phyloP scores from a whole-genome alignment of 164 flowering plant genomes.

The Umbellularia californica region DNA sequence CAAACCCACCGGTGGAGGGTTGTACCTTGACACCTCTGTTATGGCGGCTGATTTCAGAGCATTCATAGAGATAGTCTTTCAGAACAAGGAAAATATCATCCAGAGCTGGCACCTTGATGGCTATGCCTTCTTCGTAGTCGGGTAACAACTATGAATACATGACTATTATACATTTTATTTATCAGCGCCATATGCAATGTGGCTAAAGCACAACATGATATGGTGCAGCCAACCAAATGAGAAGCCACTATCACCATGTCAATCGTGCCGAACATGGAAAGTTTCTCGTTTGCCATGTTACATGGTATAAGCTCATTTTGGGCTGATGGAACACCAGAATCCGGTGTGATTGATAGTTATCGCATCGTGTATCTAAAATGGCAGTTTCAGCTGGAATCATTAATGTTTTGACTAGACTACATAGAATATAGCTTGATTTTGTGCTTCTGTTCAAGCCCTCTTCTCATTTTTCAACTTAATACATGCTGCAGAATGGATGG shows the following conservation, averaged over 20 bases:
- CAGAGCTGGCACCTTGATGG: conserved; percentile 91
- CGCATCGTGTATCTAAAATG: not conserved
- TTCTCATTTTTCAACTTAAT: not conserved
- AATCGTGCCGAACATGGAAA: too few species aligned
- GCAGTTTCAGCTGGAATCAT: not conserved
- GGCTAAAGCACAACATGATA: too few species aligned
- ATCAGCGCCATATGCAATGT: too few species aligned
- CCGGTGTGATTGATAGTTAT: not conserved
- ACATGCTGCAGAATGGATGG: conserved; percentile 59
- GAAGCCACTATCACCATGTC: too few species aligned
- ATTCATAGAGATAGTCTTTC: conserved; percentile 72
- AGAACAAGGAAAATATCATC: conserved; percentile 54
- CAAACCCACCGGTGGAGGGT: conserved; percentile 24
- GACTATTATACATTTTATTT: too few species aligned
- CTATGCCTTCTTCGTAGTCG: conserved; percentile 69
- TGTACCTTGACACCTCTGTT: conserved; percentile 58
- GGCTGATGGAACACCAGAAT: too few species aligned
- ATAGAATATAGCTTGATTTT: too few species aligned
- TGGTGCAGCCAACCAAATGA: too few species aligned
- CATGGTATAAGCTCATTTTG: too few species aligned
- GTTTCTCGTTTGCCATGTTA: too few species aligned
- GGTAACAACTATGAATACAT: conserved; percentile 35
- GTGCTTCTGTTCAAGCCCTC: not conserved
- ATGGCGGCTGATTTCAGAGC: conserved; percentile 68
- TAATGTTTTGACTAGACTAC: too few species aligned